phyloP scores from a whole-genome alignment of 1,284 basidiomycete genomes.

The Xerocomus amazonicus region DNA sequence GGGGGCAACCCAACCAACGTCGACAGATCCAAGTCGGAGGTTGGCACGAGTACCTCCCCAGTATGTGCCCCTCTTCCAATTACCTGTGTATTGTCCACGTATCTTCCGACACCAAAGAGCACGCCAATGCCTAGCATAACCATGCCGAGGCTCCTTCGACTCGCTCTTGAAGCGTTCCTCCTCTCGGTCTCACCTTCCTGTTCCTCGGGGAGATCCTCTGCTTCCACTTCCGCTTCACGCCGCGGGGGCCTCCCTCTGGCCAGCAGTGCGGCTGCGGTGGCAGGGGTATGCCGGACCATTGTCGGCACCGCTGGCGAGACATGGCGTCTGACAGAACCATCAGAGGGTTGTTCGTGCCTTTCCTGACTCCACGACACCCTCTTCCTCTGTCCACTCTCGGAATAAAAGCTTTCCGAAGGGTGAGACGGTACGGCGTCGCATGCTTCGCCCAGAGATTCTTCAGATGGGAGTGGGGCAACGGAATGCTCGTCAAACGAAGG shows the following conservation, averaged over 20 bases:
- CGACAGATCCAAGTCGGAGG: slow-evolving; percentile 12
- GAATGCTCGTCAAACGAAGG: slow-evolving; percentile 21
- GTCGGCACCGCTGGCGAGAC: slow-evolving; percentile 29
- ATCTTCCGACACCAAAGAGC: slow-evolving; percentile 60
- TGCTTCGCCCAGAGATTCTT: slow-evolving; percentile 47
- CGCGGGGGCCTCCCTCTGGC: slow-evolving; percentile 47
- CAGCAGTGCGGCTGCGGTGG: slow-evolving; percentile 20
- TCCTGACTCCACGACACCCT: slow-evolving; percentile 68
- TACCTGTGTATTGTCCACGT: slow-evolving; percentile 35
- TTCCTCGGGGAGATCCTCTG: slow-evolving; percentile 16
- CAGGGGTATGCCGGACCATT: slow-evolving; percentile 32
- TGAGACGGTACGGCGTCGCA: slow-evolving; percentile 51
- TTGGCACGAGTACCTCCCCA: slow-evolving; percentile 35
- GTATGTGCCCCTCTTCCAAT: slow-evolving; percentile 27
- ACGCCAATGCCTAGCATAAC: slow-evolving; percentile 71
- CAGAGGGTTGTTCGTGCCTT: slow-evolving; percentile 39
- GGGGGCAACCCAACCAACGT: slow-evolving; percentile 8
- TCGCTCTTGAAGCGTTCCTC: slow-evolving; percentile 52
- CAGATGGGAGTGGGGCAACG: slow-evolving; percentile 7
- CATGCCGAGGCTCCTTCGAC: slow-evolving; percentile 62
- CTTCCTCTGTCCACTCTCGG: slow-evolving; percentile 57
- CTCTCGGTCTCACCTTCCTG: slow-evolving; percentile 27
- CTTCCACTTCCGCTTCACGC: slow-evolving; percentile 34
- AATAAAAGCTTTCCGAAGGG: slow-evolving; percentile 68
- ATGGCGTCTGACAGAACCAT: slow-evolving; percentile 38